Conservation (phyloP, 2,329 filamentous ascomycete species). For the Daldinia eschscholtzii region DNA sequence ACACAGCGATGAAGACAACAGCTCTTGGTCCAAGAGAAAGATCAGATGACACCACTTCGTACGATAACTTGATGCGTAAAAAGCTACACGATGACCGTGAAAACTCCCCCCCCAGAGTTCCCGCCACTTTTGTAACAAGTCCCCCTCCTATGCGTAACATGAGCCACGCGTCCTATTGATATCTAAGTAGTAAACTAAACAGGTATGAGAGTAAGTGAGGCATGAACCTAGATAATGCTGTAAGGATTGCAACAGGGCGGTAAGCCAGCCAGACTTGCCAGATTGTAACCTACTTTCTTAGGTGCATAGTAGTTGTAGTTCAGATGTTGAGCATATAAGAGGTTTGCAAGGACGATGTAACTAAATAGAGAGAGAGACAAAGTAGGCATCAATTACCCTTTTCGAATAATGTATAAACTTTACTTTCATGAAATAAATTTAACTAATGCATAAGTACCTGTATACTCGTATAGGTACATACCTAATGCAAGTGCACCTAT, state of each 20-base stretch:
- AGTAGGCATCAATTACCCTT: too few species aligned
- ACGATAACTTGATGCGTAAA: slow-evolving; percentile 31
- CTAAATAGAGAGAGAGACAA: not conserved
- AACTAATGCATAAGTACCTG: too few species aligned
- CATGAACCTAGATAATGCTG: not conserved
- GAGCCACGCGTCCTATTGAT: not conserved
- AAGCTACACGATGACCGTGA: slow-evolving; percentile 26
- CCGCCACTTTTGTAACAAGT: slow-evolving; percentile 4
- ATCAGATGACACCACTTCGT: slow-evolving; percentile 43
- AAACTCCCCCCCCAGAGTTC: slow-evolving; percentile 6
- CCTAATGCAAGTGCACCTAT: too few species aligned
- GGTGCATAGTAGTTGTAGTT: not conserved
- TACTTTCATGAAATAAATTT: too few species aligned
- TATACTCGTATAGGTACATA: not conserved
- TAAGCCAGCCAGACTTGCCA: not conserved
- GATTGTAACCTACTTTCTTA: too few species aligned
- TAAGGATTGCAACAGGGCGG: not conserved
- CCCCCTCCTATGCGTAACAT: slow-evolving; percentile 2
- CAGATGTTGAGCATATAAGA: not conserved
- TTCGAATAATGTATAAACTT: too few species aligned
- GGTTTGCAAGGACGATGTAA: not conserved
- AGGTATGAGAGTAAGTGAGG: not conserved
- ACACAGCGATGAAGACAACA: slow-evolving; percentile 47
- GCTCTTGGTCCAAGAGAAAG: slow-evolving; percentile 48
- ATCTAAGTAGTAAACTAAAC: not conserved